Conservation (phyloP, 306 rosid species). For the Ziziphus jujuba region DNA sequence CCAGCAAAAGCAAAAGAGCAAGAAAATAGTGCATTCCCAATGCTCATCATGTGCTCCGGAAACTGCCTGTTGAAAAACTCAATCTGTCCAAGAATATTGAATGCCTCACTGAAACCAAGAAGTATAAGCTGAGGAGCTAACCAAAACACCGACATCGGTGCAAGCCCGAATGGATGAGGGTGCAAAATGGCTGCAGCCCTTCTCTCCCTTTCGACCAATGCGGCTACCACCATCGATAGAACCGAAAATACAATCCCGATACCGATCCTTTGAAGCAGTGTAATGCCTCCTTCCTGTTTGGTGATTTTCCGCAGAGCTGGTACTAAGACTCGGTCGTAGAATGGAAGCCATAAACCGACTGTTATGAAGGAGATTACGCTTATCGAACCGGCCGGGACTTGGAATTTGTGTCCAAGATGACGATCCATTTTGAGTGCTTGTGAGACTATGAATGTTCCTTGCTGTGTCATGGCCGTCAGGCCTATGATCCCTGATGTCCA, state of each 20-base stretch:
- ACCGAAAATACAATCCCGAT: slow-evolving; percentile 57
- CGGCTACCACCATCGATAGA: slow-evolving; percentile 59
- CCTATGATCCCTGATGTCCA: slow-evolving; percentile 54
- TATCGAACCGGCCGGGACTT: slow-evolving; percentile 69
- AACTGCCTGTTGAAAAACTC: slow-evolving; percentile 53
- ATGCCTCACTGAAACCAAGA: slow-evolving; percentile 26
- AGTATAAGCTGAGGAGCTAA: slow-evolving; percentile 44
- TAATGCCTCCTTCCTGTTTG: slow-evolving; percentile 54
- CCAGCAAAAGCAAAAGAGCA: slow-evolving; percentile 54
- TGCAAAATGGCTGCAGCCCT: slow-evolving; percentile 27
- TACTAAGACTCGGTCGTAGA: slow-evolving; percentile 49
- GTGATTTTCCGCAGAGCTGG: slow-evolving; percentile 50
- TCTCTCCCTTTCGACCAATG: slow-evolving; percentile 50
- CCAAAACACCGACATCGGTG: slow-evolving; percentile 51
- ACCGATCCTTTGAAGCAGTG: slow-evolving; percentile 59
- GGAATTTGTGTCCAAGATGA: slow-evolving; percentile 57
- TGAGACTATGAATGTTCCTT: slow-evolving; percentile 50
- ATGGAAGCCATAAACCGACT: slow-evolving; percentile 48
- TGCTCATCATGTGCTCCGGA: slow-evolving; percentile 48
- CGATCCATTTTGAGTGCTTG: slow-evolving; percentile 80
- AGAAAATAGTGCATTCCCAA: slow-evolving; percentile 53
- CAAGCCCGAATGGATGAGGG: slow-evolving; percentile 19
- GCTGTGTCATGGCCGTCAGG: slow-evolving; percentile 41
- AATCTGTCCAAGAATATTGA: slow-evolving; percentile 41
- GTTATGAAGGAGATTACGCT: slow-evolving; percentile 51